Evolutionary conservation across 306 rosid species (phyloP), one percentile per base, ranked within the genome.

Genomic region (Bauhinia variegata): DNA sequence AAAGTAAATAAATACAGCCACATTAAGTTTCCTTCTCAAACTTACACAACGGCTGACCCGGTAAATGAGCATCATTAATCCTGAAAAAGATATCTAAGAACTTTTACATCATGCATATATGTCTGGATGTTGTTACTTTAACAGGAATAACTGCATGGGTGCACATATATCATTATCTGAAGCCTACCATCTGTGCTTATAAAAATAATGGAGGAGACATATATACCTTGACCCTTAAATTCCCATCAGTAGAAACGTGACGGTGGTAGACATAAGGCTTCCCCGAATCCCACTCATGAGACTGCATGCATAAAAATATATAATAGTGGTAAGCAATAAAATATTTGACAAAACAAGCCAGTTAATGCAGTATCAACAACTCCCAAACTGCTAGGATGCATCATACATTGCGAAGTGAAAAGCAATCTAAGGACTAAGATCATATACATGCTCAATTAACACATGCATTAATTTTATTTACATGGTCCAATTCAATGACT

Each of bases 161-260:
- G 28, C 28, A 23, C 2, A 2, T 23, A 23, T 1, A 23, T 7
- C 18, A 36, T 61, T 7, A 11, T 13, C 8, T 11, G 49, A 28
- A 39, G 32, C 57, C 17, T 9, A 42, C 19, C 4, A 4, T 36
- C 50, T 37, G 11, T 12, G 31, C 48, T 10, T 50, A 43, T 11
- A 34, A 3, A n/a, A 7, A 58, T 6, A 55, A 36, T 7, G 55
- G 28, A 48, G 46, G 38, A 32, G 50, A 72, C 6, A 19, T 44
- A 58, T 85, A 68, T 62, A 91, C 97, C 97, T 91, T 88, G 75
- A 91, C 83, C 44, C 15, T 76, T 67, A 68, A 67, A 65, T 75
- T 75, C 66, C 95, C 96, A 50, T 81, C 71, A 13, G 59, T 3
- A 58, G 72, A 58, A 66, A 92, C 88, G 66, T 83, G 31, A 68